Conservation (phyloP, 2,329 filamentous ascomycete species). For the Catunica adiposa region DNA sequence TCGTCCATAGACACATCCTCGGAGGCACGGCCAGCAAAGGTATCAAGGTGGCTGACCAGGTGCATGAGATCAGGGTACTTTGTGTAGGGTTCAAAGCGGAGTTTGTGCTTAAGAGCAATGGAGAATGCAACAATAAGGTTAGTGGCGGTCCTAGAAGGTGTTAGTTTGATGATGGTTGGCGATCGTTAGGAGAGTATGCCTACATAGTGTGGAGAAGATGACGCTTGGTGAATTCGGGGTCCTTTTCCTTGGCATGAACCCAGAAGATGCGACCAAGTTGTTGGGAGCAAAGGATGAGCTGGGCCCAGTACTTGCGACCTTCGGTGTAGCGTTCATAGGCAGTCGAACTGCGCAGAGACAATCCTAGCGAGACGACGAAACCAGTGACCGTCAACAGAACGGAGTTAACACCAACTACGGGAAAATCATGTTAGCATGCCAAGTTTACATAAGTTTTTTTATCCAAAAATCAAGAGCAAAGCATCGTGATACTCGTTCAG, state of each 20-base stretch:
- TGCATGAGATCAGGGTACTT: conserved; percentile 58
- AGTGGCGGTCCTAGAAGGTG: conserved; percentile 35
- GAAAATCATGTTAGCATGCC: background rate
- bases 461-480: background rate
- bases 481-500: background rate
- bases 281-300: conserved; percentile 44
- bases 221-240: conserved; percentile 16
- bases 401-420: conserved; percentile 34
- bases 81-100: conserved; percentile 69
- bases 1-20: conserved; percentile 22
- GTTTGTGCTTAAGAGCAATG: conserved; percentile 62
- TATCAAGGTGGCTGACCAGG: conserved; percentile 55
- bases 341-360: conserved; percentile 61
- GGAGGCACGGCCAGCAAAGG: conserved; percentile 46
- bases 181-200: conserved; percentile 15
- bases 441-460: conserved; percentile 14
- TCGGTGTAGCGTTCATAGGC: conserved; percentile 60
- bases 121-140: conserved; percentile 66
- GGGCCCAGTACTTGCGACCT: conserved; percentile 46
- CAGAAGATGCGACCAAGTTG: conserved; percentile 64
- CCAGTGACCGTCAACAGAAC: conserved; percentile 58
- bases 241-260: conserved; percentile 39
- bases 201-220: conserved; percentile 15
- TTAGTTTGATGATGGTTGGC: background rate
- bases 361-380: conserved; percentile 66